Evolutionary conservation across 2,329 filamentous ascomycete species (phyloP).

Genomic region (Claviceps africana): DNA sequence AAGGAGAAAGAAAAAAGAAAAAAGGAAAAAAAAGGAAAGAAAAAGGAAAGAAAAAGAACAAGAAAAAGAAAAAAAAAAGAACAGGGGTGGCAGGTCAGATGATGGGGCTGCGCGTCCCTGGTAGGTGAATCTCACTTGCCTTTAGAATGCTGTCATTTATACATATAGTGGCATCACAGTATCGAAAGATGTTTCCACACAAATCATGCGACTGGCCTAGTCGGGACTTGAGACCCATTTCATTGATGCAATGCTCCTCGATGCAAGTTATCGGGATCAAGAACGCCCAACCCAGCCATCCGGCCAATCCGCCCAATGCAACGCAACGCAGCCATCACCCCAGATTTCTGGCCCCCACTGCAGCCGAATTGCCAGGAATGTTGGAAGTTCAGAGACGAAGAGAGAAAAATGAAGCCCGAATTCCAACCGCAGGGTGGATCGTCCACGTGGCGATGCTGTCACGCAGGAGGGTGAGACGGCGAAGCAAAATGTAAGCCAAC

Average conservation of each 20-base stretch:
- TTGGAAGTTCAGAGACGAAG: not conserved
- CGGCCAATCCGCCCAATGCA: not conserved
- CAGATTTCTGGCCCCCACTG: slow-evolving; percentile 1
- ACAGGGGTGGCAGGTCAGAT: not conserved
- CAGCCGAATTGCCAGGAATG: not conserved
- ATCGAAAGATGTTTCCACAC: not conserved
- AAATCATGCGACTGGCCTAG: not conserved
- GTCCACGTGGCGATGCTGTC: slow-evolving; percentile 2
- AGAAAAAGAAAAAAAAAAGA: too few relatives aligned
- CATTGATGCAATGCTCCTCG: not conserved
- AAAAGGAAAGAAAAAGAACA: too few relatives aligned
- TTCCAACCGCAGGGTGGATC: slow-evolving; percentile 6
- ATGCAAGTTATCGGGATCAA: not conserved
- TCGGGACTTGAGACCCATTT: not conserved
- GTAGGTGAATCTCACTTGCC: not conserved
- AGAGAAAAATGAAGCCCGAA: not conserved
- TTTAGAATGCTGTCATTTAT: not conserved
- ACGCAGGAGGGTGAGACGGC: not conserved
- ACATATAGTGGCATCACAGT: not conserved
- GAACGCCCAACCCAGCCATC: not conserved
- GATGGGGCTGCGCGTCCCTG: not conserved
- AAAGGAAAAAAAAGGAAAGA: too few relatives aligned
- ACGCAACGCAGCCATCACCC: not conserved
- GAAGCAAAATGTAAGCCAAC: not conserved
- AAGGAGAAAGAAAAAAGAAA: too few relatives aligned